Evolutionary conservation across 192 early-diverging fungal species (phyloP), one percentile per base, ranked within the genome.

Genomic region (Podochytrium sp.): DNA sequence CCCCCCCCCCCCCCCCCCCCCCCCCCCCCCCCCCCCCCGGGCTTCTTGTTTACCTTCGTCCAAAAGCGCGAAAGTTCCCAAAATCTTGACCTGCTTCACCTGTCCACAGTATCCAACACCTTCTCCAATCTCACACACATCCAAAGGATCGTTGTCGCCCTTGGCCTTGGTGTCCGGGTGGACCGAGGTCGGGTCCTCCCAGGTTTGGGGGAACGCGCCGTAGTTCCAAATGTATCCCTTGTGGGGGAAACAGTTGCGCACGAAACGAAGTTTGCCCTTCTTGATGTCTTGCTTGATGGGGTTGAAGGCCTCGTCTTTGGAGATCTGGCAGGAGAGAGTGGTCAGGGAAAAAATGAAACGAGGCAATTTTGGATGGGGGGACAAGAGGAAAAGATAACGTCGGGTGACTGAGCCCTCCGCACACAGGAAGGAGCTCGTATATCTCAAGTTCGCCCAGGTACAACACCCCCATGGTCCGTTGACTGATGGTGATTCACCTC

Each of bases 201-300:
- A 99, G 62, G 97, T 99, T 90, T 96, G 95, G 37, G 97, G 97
- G 78, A 99, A 88, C 71, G 96, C 96, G 79, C 97, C 97, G 78
- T 99, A 98, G 95, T 99, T 99, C 97, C 97, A 99, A 84, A 99
- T 98, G 85, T 99, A 99, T 70, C 97, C 97, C 84, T 99, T 94
- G 91, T 98, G 95, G 10, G 97, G 97, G 92, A 98, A 99, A 83
- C 92, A 92, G 91, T 99, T 98, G 81, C 95, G 91, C 70, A 99
- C 96, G 80, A 89, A 97, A 69, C 97, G 91, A 70, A 98, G 92
- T 87, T 99, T 99, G 76, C 95, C 95, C 88, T 99, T 99, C 91
- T 98, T 98, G 76, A 91, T 87, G 78, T 99, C 97, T 84, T 99
- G 97, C 87, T 95, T 92, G 84, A 99, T 98, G 59, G 97, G 97